Conservation (phyloP, 129 eudicot species). For the Helichrysum umbraculigerum region DNA sequence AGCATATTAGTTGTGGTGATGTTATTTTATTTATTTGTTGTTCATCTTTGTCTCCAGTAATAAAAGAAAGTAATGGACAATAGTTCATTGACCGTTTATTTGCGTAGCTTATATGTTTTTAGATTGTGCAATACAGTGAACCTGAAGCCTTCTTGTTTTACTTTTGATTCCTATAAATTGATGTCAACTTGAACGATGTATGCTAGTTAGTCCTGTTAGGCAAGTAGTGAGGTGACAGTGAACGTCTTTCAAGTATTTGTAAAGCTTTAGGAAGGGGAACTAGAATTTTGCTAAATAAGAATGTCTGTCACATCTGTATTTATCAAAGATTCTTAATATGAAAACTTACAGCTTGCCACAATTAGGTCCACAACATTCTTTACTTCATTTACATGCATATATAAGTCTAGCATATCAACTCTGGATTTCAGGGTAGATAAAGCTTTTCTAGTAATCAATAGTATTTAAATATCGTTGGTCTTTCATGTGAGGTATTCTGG, state of each 20-base stretch:
- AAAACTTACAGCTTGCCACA: neutral
- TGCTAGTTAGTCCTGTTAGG: neutral
- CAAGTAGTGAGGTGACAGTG: neutral
- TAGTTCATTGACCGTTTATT: neutral
- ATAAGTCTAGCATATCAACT: too few species aligned
- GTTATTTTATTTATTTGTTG: too few species aligned
- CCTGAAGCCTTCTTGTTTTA: neutral
- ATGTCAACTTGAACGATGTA: neutral
- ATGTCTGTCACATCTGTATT: neutral
- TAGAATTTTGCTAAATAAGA: too few species aligned
- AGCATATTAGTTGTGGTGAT: too few species aligned
- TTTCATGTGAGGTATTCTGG: too few species aligned
- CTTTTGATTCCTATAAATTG: neutral
- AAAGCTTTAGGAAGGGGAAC: neutral
- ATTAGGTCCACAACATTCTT: neutral
- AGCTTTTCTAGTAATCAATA: too few species aligned
- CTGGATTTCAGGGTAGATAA: too few species aligned
- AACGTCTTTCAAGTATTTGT: neutral
- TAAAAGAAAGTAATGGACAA: neutral
- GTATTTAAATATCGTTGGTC: too few species aligned
- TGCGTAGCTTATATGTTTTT: neutral
- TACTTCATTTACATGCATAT: too few species aligned
- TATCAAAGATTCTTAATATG: too few species aligned
- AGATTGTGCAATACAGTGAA: neutral
- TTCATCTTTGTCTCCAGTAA: too few species aligned